Conservation (phyloP, 495 filamentous ascomycete species). For the Thermothielavioides terrestris region DNA sequence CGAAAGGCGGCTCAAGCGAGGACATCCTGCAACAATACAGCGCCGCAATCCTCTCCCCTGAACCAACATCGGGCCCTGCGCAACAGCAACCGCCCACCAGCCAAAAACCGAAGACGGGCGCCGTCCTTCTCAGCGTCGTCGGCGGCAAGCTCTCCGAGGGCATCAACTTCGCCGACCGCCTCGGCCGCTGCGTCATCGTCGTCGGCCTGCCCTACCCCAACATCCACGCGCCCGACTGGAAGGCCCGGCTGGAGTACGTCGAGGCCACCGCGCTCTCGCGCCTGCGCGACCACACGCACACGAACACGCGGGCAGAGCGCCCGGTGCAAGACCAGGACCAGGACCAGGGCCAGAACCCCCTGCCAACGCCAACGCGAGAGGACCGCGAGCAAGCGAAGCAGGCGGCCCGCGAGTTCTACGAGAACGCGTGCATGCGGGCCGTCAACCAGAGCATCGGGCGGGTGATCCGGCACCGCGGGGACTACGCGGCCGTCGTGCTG, state of each 20-base stretch:
- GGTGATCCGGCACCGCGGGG: conserved; percentile 77
- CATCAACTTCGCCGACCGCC: conserved; percentile 92
- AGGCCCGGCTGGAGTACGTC: conserved; percentile 79
- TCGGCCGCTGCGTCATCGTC: conserved; percentile 82
- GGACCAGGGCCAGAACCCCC: not conserved
- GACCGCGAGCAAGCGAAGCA: conserved; percentile 45
- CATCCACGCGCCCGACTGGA: conserved; percentile 81
- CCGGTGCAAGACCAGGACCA: not conserved
- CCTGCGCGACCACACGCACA: conserved; percentile 23
- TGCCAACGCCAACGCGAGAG: not conserved
- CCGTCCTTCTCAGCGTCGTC: conserved; percentile 83
- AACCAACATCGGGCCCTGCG: not conserved
- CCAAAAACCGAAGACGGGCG: conserved; percentile 39
- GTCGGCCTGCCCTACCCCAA: conserved; percentile 93
- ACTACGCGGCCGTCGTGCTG: conserved; percentile 86
- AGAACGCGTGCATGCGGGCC: conserved; percentile 91
- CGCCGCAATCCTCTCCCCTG: conserved; percentile 47
- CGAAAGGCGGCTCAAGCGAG: conserved; percentile 52
- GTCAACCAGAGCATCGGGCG: conserved; percentile 95
- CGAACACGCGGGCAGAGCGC: no score
- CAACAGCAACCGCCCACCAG: not conserved
- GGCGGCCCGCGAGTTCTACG: conserved; percentile 75
- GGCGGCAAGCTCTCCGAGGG: conserved; percentile 93
- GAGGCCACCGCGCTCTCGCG: conserved; percentile 47
- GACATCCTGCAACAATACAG: conserved; percentile 64